These are phyloP conservation scores for Coccomyxa sp. DNA, from an alignment of 139 green algal genomes.

Conservation along the genomic window DNA sequence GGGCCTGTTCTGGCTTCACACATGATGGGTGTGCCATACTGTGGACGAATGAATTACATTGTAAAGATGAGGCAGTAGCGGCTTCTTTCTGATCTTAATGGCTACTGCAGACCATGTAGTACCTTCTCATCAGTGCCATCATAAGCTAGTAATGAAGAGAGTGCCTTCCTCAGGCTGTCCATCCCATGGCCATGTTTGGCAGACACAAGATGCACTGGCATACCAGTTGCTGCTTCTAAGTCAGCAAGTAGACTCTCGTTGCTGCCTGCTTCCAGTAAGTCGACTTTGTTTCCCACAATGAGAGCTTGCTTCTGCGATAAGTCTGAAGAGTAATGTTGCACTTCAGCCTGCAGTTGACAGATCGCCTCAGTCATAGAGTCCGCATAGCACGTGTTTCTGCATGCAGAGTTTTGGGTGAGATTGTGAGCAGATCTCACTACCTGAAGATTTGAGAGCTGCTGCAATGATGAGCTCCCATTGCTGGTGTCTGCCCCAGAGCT, in stretches of 20 bases:
- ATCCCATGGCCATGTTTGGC: too few relatives aligned
- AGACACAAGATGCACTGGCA: background rate
- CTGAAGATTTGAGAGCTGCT: slow-evolving; percentile 57
- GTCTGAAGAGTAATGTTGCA: slow-evolving; percentile 34
- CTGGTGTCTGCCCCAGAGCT: slow-evolving; percentile 7
- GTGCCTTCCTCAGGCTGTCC: too few relatives aligned
- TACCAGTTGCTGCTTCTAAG: background rate
- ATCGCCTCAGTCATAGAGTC: background rate
- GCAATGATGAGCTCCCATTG: slow-evolving; percentile 1
- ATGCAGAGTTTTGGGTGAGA: background rate
- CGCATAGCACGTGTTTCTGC: background rate
- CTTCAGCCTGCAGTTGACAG: slow-evolving; percentile 33
- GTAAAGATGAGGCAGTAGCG: too few relatives aligned
- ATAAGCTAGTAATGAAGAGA: too few relatives aligned
- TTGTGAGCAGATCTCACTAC: background rate
- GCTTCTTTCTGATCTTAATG: too few relatives aligned
- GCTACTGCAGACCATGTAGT: too few relatives aligned
- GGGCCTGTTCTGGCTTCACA: too few relatives aligned
- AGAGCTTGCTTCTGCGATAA: slow-evolving; percentile 34
- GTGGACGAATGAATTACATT: too few relatives aligned
- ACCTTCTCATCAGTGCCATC: too few relatives aligned
- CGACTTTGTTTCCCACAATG: slow-evolving; percentile 70
- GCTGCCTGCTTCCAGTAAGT: slow-evolving; percentile 13
- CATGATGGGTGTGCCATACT: too few relatives aligned
- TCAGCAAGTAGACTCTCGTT: background rate